Percentiles rank a stretch among this genome's conserved stretches.
phyloP scores from a whole-genome alignment of 2,329 filamentous ascomycete species.

The Trichoderma harzianum region DNA sequence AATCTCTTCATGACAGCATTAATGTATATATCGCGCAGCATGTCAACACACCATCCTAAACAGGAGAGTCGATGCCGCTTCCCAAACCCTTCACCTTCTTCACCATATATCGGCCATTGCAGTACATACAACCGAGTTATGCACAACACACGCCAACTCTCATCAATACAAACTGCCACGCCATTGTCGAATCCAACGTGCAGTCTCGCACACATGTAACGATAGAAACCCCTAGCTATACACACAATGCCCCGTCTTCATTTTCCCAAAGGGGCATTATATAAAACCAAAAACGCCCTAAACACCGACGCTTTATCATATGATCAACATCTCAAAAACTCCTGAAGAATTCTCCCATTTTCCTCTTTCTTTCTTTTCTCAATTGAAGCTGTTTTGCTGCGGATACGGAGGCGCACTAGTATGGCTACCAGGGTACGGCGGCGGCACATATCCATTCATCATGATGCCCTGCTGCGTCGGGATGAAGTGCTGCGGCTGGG shows the following conservation, averaged over 20 bases:
- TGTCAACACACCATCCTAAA: background rate
- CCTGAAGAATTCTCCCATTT: background rate
- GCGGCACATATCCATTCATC: slow-evolving; percentile 22
- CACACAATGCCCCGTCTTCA: background rate
- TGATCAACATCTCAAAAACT: background rate
- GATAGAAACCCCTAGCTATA: background rate
- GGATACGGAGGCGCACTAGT: slow-evolving; percentile 19
- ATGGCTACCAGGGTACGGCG: slow-evolving; percentile 22
- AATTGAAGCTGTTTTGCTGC: slow-evolving; percentile 19
- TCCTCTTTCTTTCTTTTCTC: background rate
- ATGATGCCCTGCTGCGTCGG: slow-evolving; percentile 25
- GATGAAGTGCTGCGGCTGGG: slow-evolving; percentile 19
- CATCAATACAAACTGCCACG: background rate
- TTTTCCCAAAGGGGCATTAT: background rate
- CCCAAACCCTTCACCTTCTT: background rate
- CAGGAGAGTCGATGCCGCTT: background rate
- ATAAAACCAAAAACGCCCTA: background rate
- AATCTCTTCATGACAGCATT: background rate
- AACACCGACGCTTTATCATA: slow-evolving; percentile 13
- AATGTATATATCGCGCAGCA: background rate
- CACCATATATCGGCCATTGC: background rate
- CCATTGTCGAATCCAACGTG: background rate
- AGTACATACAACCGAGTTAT: background rate
- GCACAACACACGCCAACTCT: background rate
- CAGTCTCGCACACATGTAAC: background rate